A percentile compares a stretch with the other conserved stretches of the same genome.
Evolutionary conservation across 176 grass and related monocot species (phyloP).

Genomic region (Musa acuminata): DNA sequence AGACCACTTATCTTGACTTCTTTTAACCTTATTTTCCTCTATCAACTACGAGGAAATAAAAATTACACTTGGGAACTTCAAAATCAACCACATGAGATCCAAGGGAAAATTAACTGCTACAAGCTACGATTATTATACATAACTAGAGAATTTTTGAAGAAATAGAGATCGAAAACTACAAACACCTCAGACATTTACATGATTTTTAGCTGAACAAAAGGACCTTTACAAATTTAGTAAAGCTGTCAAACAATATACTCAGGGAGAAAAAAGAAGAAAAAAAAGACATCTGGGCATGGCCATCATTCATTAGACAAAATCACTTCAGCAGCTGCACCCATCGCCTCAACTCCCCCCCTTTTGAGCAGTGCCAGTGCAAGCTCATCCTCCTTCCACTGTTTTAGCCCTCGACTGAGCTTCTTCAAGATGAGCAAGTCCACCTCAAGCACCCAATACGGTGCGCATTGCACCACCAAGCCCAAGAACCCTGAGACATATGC

Average conservation of each 20-base stretch:
- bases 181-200: no score
- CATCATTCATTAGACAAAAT: slow-evolving; percentile 49
- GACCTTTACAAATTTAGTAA: background rate
- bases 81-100: no score
- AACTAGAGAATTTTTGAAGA: no score
- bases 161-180: no score
- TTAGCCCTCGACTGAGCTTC: slow-evolving; percentile 52
- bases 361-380: slow-evolving; percentile 53
- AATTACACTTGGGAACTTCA: no score
- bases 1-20: no score
- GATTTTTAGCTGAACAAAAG: background rate
- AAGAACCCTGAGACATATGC: slow-evolving; percentile 71
- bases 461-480: slow-evolving; percentile 67
- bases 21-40: no score
- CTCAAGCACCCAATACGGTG: slow-evolving; percentile 73
- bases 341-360: slow-evolving; percentile 38
- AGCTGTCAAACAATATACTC: background rate
- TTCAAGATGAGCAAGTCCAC: slow-evolving; percentile 58
- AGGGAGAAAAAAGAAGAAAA: background rate
- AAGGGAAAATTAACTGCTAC: no score
- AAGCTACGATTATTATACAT: no score
- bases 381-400: slow-evolving; percentile 58
- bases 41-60: no score
- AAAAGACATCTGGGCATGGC: background rate
- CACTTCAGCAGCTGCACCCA: slow-evolving; percentile 61